phyloP scores from a whole-genome alignment of 805 yeast species.

The Crinitomyces ghanaensis region DNA sequence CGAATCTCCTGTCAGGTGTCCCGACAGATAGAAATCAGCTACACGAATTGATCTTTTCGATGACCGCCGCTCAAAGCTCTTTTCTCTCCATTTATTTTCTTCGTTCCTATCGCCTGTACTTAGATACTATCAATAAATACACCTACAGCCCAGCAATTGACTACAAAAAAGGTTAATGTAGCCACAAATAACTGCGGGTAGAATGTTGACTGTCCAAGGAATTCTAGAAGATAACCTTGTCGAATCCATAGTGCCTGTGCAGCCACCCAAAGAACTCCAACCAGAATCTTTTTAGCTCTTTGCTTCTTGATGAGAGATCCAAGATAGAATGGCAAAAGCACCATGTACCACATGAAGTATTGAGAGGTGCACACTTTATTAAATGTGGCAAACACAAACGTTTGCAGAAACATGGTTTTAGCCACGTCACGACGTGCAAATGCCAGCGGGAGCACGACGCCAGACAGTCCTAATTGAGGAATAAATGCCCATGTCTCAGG shows the following conservation, averaged over 20 bases:
- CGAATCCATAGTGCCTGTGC: conserved; percentile 71
- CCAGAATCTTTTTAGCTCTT: conserved; percentile 15
- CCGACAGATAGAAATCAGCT: too few species aligned
- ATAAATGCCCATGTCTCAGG: conserved; percentile 59
- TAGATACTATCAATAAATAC: conserved; percentile 38
- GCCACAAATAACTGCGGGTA: conserved; percentile 46
- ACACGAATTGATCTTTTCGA: too few species aligned
- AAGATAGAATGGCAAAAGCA: conserved; percentile 66
- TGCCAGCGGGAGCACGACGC: conserved; percentile 44
- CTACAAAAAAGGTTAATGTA: conserved; percentile 45
- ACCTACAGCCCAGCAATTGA: conserved; percentile 51
- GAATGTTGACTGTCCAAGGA: conserved; percentile 58
- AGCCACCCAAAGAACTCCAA: conserved; percentile 48
- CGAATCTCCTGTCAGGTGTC: too few species aligned
- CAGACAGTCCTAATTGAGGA: conserved; percentile 64
- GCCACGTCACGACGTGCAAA: conserved; percentile 34
- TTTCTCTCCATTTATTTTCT: neutral
- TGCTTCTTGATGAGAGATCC: conserved; percentile 29
- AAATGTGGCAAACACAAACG: conserved; percentile 64
- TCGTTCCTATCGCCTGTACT: neutral
- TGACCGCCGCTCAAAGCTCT: too few species aligned
- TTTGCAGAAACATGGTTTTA: conserved; percentile 58
- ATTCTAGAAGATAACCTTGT: conserved; percentile 71
- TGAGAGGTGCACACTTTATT: conserved; percentile 88
- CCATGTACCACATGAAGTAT: conserved; percentile 90